These are phyloP conservation scores for Polytrichum commune DNA, from an alignment of 225 moss, liverwort and hornwort genomes.

Conservation along the genomic window DNA sequence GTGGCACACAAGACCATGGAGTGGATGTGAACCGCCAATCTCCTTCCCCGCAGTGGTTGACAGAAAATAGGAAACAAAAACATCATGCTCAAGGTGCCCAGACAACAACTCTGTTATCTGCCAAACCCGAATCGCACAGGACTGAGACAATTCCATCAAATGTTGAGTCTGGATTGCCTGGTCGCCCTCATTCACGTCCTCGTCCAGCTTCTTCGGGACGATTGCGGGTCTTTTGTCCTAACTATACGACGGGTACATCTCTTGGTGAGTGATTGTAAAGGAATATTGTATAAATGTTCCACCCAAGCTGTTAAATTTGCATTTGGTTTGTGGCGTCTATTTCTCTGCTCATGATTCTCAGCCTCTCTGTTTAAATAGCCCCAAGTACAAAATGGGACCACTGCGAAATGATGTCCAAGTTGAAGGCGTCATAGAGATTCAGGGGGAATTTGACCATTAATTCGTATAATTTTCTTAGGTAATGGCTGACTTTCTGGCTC, in stretches of 20 bases:
- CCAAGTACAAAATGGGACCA: too few species aligned
- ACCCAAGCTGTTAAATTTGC: too few species aligned
- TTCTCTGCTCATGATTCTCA: too few species aligned
- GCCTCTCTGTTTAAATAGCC: too few species aligned
- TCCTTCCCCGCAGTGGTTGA: constrained; percentile 66
- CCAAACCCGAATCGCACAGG: constrained; percentile 32
- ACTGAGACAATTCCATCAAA: constrained; percentile 34
- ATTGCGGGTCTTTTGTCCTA: constrained; percentile 62
- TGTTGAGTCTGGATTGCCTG: constrained; percentile 28
- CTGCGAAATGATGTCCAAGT: too few species aligned
- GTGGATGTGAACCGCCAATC: constrained; percentile 52
- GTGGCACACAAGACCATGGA: constrained; percentile 33
- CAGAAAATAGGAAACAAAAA: constrained; percentile 54
- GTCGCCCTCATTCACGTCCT: constrained; percentile 23
- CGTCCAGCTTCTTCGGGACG: constrained; percentile 38
- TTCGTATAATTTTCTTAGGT: too few species aligned
- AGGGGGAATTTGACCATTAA: too few species aligned
- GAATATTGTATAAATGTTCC: neutral
- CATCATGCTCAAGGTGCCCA: constrained; percentile 48
- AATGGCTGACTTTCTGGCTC: too few species aligned
- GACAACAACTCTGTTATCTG: constrained; percentile 35
- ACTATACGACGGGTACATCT: constrained; percentile 42
- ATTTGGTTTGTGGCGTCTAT: too few species aligned
- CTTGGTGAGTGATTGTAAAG: constrained; percentile 2
- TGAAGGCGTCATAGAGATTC: too few species aligned